Percentiles rank a stretch among this genome's conserved stretches.
phyloP scores from a whole-genome alignment of 2,329 filamentous ascomycete genomes.

The Fusarium tricinctum region DNA sequence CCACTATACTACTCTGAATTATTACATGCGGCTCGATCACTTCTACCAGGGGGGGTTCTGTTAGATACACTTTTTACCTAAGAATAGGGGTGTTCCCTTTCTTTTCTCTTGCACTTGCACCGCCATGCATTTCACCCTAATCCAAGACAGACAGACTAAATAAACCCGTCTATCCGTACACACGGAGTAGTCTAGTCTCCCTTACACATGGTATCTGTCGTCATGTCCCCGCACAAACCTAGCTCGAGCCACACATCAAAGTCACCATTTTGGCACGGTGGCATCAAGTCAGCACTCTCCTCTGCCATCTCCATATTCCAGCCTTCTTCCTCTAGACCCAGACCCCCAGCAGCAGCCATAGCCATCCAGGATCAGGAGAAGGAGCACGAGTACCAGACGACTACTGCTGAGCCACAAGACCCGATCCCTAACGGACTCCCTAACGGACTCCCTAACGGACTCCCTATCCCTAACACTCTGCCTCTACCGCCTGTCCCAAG shows the following conservation, averaged over 20 bases:
- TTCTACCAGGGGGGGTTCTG: background rate
- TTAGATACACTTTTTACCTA: slow-evolving; percentile 6
- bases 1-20: background rate
- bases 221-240: slow-evolving; percentile 47
- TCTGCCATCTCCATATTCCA: slow-evolving; percentile 28
- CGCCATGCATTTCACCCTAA: background rate
- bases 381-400: slow-evolving; percentile 5
- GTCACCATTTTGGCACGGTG: slow-evolving; percentile 27
- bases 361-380: slow-evolving; percentile 18
- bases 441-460: background rate
- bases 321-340: slow-evolving; percentile 18
- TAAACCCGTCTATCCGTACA: too few relatives aligned
- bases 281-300: slow-evolving; percentile 30
- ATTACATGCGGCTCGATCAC: slow-evolving; percentile 21
- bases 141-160: slow-evolving; percentile 6
- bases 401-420: background rate
- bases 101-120: slow-evolving; percentile 6
- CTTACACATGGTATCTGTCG: slow-evolving; percentile 31
- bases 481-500: background rate
- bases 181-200: too few relatives aligned
- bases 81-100: slow-evolving; percentile 3
- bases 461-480: background rate
- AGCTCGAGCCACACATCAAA: slow-evolving; percentile 39
- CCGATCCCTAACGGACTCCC: background rate
- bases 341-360: slow-evolving; percentile 14